A percentile compares a stretch with the other conserved stretches of the same genome.
phyloP scores from a whole-genome alignment of 2,329 filamentous ascomycete genomes.

The Trichophaea hybrida region DNA sequence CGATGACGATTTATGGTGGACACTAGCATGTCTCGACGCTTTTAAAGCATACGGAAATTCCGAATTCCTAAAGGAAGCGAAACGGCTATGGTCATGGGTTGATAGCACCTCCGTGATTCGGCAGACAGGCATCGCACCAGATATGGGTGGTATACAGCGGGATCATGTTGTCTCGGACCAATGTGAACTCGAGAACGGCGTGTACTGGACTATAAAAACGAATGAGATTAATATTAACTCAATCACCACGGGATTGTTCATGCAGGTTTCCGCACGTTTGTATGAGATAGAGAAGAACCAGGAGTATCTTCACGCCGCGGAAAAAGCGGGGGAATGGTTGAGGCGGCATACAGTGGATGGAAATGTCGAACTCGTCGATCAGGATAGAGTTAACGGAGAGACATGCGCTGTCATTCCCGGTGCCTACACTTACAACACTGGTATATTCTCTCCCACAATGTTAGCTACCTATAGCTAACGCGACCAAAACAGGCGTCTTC shows the following conservation, averaged over 20 bases:
- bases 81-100: constrained; percentile 14
- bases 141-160: constrained; percentile 10
- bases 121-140: constrained; percentile 9
- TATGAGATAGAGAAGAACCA: constrained; percentile 5
- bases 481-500: constrained; percentile 8
- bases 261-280: constrained; percentile 13
- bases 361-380: constrained; percentile 6
- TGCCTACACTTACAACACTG: constrained; percentile 17
- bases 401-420: constrained; percentile 7
- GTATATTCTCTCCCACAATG: neutral
- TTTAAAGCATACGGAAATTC: constrained; percentile 11
- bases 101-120: constrained; percentile 9
- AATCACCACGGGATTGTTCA: constrained; percentile 16
- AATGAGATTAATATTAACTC: constrained; percentile 10
- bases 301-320: constrained; percentile 6
- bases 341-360: constrained; percentile 13
- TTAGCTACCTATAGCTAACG: neutral
- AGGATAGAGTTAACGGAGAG: constrained; percentile 5
- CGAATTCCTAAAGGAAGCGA: constrained; percentile 5
- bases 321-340: constrained; percentile 9
- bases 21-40: constrained; percentile 15
- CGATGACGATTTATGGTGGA: constrained; percentile 20
- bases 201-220: constrained; percentile 12
- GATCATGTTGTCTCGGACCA: constrained; percentile 2
- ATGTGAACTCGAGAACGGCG: constrained; percentile 15